Base-by-base conservation (phyloP, 176 grass and related monocot genomes). In the Cenchrus purpureus region DNA sequence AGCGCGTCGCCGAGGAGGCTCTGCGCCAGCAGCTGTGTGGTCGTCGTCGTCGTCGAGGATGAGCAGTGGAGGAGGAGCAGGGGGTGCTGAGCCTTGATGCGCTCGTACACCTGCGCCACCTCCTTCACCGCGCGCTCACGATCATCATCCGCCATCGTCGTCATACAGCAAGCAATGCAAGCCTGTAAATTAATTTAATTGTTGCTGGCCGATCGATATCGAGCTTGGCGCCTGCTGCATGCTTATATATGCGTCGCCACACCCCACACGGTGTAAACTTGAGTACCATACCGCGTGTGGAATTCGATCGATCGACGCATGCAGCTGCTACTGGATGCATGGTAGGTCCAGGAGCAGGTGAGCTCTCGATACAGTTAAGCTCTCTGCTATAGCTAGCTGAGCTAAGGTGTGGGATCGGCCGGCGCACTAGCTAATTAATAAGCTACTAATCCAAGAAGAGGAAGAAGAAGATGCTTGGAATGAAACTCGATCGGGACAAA, bases 1-100 rank as follows among this genome's bases (percentile, higher is more conserved):
- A 84, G 32, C 12, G 82, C 82, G 12, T 84, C 20, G 71, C 4
- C 10, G 48, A 84, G 71, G 34, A 84, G 82, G 60, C 12, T 28
- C 13, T 82, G 22, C 5, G 80, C 80, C 15, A 61, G 55, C n/a
- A 50, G 68, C 5, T 8, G 19, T 3, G 74, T 44, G 74, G 0
- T 25, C 22, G 22, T 25, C 74, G 8, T 3, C 12, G 17, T 8
- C 17, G 10, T 16, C 75, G 10, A 2, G 8, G 15, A 12, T 8
- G 65, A 51, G 48, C 8, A 19, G 28, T 50, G 56, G 16, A 42
- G 12, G 20, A 51, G 57, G 25, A 84, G 71, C 17, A 83, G 45
- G 7, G 81, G 81, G 11, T 83, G 57, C 4, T 83, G 69, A 10
- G 12, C 22, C 74, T 76, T 76, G 73, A 76, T 76, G 53, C 34